phyloP scores from a whole-genome alignment of 1,284 basidiomycete genomes.

The Crepidotus sp. region DNA sequence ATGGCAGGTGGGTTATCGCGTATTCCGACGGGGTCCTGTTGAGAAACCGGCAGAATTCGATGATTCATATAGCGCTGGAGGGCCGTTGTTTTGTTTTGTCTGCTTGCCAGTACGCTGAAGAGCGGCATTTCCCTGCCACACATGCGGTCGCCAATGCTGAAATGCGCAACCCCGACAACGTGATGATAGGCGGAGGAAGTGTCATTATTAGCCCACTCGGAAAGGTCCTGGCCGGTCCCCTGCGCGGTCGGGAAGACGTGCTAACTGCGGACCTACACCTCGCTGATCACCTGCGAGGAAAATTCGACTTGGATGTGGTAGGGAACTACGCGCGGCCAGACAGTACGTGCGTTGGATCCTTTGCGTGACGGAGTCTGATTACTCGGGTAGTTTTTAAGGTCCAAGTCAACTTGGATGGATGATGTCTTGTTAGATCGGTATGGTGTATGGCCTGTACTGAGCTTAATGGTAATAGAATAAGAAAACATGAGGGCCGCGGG shows the following conservation, averaged over 20 bases:
- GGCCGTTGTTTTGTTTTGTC: constrained; percentile 70
- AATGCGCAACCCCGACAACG: constrained; percentile 38
- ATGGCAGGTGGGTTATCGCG: constrained; percentile 32
- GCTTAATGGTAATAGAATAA: background rate
- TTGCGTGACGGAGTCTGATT: background rate
- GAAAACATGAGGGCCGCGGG: constrained; percentile 6
- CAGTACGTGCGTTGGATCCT: constrained; percentile 29
- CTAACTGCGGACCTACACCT: constrained; percentile 59
- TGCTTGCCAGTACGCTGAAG: constrained; percentile 55
- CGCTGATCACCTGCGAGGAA: constrained; percentile 52
- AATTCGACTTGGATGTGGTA: constrained; percentile 63
- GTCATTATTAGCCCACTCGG: constrained; percentile 64
- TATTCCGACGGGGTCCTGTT: too few relatives aligned
- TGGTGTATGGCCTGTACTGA: background rate
- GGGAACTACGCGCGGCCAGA: constrained; percentile 55
- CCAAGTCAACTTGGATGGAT: constrained; percentile 11
- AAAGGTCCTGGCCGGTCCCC: constrained; percentile 58
- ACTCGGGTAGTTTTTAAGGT: constrained; percentile 18
- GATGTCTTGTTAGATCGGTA: too few relatives aligned
- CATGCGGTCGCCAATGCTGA: constrained; percentile 38
- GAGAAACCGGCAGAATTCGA: constrained; percentile 32
- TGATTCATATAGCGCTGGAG: constrained; percentile 69
- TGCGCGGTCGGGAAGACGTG: constrained; percentile 52
- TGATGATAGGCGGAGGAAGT: constrained; percentile 65
- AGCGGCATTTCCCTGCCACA: constrained; percentile 51